A percentile compares a stretch with the other conserved stretches of the same genome.
These are phyloP conservation scores for Paramecium tetraurelia DNA, from an alignment of 73 alveolate genomes.

Conservation along the genomic window DNA sequence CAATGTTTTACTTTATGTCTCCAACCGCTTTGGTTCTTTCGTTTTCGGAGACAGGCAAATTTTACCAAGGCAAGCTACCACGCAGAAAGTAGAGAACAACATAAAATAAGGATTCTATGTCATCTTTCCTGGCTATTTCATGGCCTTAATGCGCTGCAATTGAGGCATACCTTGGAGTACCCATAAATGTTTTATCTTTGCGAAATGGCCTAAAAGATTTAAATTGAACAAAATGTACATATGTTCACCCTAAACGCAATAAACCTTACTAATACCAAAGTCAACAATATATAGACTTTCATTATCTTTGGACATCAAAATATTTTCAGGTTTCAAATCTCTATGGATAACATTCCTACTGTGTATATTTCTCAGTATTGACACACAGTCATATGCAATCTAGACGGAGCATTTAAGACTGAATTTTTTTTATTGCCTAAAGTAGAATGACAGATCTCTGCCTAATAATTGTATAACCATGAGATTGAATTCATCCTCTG, in stretches of 20 bases:
- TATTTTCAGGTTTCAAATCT: constrained; percentile 81
- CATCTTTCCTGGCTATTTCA: constrained; percentile 88
- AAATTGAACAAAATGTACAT: neutral
- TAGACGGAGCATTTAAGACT: constrained; percentile 17
- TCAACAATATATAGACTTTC: constrained; percentile 47
- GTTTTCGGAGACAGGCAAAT: constrained; percentile 77
- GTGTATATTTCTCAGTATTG: constrained; percentile 58
- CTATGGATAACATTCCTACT: constrained; percentile 69
- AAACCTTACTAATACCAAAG: constrained; percentile 55
- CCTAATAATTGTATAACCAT: constrained; percentile 36
- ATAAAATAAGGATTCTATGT: constrained; percentile 90
- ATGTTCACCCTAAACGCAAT: constrained; percentile 33
- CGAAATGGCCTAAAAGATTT: constrained; percentile 33
- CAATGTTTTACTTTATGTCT: constrained; percentile 81
- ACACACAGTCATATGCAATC: constrained; percentile 33
- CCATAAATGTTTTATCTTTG: constrained; percentile 53
- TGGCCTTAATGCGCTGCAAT: constrained; percentile 83
- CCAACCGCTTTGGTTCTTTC: constrained; percentile 83
- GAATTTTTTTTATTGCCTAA: constrained; percentile 1
- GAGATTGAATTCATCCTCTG: neutral
- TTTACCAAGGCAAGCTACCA: constrained; percentile 96
- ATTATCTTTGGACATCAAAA: constrained; percentile 49
- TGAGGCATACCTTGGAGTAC: constrained; percentile 95
- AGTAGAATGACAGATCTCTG: neutral
- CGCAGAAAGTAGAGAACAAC: constrained; percentile 83